Evolutionary conservation across 495 filamentous ascomycete species (phyloP).

Genomic region (Pseudoneurospora amorphoporcata): DNA sequence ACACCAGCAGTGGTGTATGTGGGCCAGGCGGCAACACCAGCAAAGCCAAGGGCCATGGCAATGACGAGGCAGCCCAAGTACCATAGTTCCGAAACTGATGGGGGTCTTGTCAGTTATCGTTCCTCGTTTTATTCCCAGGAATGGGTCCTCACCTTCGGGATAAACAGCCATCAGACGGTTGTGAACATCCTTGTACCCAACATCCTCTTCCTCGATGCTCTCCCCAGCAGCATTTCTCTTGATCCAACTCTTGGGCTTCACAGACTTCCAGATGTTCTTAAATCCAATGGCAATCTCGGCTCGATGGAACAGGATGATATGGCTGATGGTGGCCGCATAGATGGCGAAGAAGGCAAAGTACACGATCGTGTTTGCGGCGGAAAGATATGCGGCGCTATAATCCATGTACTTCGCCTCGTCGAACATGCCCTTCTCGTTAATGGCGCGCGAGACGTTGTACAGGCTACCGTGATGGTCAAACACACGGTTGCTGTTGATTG

Average conservation of each 20-base stretch:
- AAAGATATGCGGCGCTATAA: conserved; percentile 33
- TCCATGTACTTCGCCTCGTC: conserved; percentile 23
- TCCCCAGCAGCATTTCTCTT: neutral
- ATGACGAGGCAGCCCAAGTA: conserved; percentile 25
- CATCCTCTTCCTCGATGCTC: conserved; percentile 1
- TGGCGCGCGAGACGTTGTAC: conserved; percentile 27
- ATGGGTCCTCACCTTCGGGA: conserved; percentile 11
- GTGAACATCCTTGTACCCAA: conserved; percentile 23
- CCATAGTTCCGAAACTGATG: conserved; percentile 32
- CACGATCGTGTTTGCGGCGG: conserved; percentile 22
- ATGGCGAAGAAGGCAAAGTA: conserved; percentile 34
- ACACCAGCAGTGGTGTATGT: conserved; percentile 32
- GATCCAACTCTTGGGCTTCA: conserved; percentile 10
- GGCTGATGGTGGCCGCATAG: conserved; percentile 29
- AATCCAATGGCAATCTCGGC: conserved; percentile 30
- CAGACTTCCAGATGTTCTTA: conserved; percentile 16
- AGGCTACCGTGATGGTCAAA: conserved; percentile 27
- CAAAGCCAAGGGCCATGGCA: conserved; percentile 25
- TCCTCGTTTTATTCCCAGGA: neutral
- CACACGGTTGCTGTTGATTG: conserved; percentile 29
- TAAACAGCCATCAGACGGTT: conserved; percentile 32
- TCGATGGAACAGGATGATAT: conserved; percentile 29
- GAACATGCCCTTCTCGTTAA: conserved; percentile 29
- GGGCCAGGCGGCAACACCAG: conserved; percentile 27
- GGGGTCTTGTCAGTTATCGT: neutral